These are phyloP conservation scores for Inga leiocalycina DNA, from an alignment of 306 rosid species.

Conservation along the genomic window DNA sequence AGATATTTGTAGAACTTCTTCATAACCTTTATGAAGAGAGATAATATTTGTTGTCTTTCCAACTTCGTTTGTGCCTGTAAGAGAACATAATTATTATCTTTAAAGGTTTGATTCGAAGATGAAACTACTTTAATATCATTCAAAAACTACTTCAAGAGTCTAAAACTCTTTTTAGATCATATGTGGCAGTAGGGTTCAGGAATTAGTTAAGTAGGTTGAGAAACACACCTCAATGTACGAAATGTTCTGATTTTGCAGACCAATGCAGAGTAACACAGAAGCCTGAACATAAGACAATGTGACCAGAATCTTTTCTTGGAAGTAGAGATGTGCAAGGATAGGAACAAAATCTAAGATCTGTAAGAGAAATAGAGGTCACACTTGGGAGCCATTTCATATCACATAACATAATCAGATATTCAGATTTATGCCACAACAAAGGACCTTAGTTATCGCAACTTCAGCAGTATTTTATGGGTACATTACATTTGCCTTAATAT, in stretches of 20 bases:
- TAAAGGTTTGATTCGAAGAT: neutral
- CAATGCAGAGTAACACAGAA: slow-evolving; percentile 89
- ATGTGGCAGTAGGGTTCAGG: slow-evolving; percentile 2
- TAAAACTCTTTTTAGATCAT: slow-evolving; percentile 8
- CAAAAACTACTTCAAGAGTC: neutral
- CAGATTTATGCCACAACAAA: neutral
- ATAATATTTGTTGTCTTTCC: slow-evolving; percentile 81
- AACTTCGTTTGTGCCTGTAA: slow-evolving; percentile 71
- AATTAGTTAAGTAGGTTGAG: slow-evolving; percentile 22
- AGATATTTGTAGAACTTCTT: slow-evolving; percentile 72
- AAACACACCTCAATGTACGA: slow-evolving; percentile 75
- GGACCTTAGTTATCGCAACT: slow-evolving; percentile 16
- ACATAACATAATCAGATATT: slow-evolving; percentile 18
- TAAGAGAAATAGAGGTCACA: slow-evolving; percentile 29
- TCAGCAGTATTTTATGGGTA: slow-evolving; percentile 3
- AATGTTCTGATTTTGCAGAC: slow-evolving; percentile 72
- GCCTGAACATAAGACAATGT: slow-evolving; percentile 70
- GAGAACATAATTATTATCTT: slow-evolving; percentile 28
- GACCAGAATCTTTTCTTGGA: slow-evolving; percentile 77
- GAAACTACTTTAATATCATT: slow-evolving; percentile 5
- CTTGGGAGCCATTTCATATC: slow-evolving; percentile 9
- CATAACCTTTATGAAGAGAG: slow-evolving; percentile 81
- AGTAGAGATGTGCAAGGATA: slow-evolving; percentile 63
- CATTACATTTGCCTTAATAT: neutral
- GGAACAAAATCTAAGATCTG: slow-evolving; percentile 90